Base-by-base conservation (phyloP, 352 stramenopile genomes). In the Aphanomyces stellatus region DNA sequence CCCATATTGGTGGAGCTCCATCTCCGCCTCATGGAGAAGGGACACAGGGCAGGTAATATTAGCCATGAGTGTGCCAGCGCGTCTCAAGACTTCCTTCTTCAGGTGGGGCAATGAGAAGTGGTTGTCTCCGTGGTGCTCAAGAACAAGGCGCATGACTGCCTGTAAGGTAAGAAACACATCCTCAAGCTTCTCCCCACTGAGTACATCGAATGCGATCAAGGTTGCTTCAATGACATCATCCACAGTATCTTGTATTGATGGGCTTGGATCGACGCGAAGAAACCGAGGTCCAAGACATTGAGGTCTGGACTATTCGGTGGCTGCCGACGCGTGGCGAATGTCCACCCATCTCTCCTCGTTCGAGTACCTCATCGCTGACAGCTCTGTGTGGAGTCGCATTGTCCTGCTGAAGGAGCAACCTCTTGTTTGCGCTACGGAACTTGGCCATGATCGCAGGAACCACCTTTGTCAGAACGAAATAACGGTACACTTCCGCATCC, bases 231-330 rank as follows among this genome's bases (percentile, higher is more conserved):
- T 53, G 17, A 53, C 15, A 27, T 53, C 46, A 28, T 53, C 46
- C 17, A 53, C 24, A 28, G 46, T 24, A 37, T 59, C 51, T 59
- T 59, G 24, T 37, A 31, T 31, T 75, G 71, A 3, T 72, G 34
- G 0, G 46, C 41, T 57, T 79, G 62, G 10, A 76, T 68, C 0
- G 69, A 70, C 10, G 56, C 41, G 35, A 79, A 76, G 25, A 71
- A 71, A n/a, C 62, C 68, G 3, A 73, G 49, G 40, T 79, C 71
- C 2, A 77, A 49, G 1, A 75, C 66, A 28, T 76, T 79, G 31
- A 68, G 51, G 40, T 78, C 70, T 0, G 74, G 70, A 4, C 62
- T 73, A 25, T 76, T 76, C 3, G 68, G 30, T 8, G 65, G 70
- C 53, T 80, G 70, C 51, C 13, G 69, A 1, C 61, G 15, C 0